Conservation (phyloP, 1,284 basidiomycete species). For the Apiotrichum gamsii region DNA sequence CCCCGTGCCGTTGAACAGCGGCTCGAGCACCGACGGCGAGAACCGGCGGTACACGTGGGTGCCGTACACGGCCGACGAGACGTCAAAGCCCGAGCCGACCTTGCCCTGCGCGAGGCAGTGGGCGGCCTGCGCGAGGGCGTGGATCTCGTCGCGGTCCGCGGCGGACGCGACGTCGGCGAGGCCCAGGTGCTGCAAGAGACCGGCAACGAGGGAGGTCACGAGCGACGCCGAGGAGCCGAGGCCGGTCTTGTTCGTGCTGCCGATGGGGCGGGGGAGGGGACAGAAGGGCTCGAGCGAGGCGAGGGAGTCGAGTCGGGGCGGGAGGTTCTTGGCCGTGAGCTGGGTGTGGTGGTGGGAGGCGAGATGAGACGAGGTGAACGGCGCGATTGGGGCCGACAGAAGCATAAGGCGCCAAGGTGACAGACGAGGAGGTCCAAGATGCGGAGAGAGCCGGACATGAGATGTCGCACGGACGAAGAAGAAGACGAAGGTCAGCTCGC, state of each 20-base stretch:
- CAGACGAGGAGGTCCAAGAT: too few relatives aligned
- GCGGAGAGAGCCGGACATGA: neutral
- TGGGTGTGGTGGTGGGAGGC: too few relatives aligned
- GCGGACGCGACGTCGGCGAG: slow-evolving; percentile 51
- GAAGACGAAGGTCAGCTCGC: too few relatives aligned
- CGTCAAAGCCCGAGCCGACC: slow-evolving; percentile 95
- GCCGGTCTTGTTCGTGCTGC: slow-evolving; percentile 92
- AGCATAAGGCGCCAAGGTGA: too few relatives aligned
- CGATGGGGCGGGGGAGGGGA: slow-evolving; percentile 62
- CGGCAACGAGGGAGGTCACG: slow-evolving; percentile 87
- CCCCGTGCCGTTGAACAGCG: slow-evolving; percentile 59
- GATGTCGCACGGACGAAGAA: too few relatives aligned
- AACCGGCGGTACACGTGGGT: slow-evolving; percentile 92
- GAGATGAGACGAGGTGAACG: too few relatives aligned
- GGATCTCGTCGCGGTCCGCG: slow-evolving; percentile 56
- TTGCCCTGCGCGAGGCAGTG: slow-evolving; percentile 98
- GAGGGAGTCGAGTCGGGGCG: slow-evolving; percentile 55
- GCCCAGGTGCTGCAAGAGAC: slow-evolving; percentile 70
- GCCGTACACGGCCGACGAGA: slow-evolving; percentile 88
- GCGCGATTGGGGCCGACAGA: slow-evolving; percentile 5
- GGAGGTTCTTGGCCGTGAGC: slow-evolving; percentile 59
- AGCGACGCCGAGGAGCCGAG: slow-evolving; percentile 94
- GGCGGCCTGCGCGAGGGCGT: slow-evolving; percentile 91
- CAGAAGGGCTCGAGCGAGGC: slow-evolving; percentile 65
- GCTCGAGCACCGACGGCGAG: slow-evolving; percentile 62